phyloP scores from a whole-genome alignment of 306 rosid genomes.

The Prunus dulcis region DNA sequence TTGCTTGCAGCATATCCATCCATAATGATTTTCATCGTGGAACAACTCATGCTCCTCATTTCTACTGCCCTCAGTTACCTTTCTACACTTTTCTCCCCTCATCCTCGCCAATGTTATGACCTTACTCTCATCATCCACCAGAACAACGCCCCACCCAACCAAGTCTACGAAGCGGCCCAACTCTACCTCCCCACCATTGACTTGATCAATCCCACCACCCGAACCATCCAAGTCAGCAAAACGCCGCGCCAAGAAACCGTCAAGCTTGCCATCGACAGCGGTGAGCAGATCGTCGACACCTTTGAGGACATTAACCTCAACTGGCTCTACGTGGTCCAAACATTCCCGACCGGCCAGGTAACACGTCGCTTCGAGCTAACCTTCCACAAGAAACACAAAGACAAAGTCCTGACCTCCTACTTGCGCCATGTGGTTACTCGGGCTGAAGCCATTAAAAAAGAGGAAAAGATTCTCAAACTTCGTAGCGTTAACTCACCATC shows the following conservation, averaged over 20 bases:
- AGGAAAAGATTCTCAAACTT: conserved; percentile 28
- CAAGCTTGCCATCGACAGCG: conserved; percentile 18
- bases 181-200: conserved; percentile 31
- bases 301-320: neutral
- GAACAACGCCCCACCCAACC: conserved; percentile 22
- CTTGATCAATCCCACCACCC: conserved; percentile 9
- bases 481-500: neutral
- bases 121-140: too few relatives aligned
- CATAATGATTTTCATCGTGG: too few relatives aligned
- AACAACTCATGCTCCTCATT: too few relatives aligned
- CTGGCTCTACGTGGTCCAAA: too few relatives aligned
- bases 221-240: conserved; percentile 14
- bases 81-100: too few relatives aligned
- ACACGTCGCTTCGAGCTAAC: conserved; percentile 21
- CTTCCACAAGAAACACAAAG: conserved; percentile 29
- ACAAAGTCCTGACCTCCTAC: conserved; percentile 19
- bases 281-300: conserved; percentile 19
- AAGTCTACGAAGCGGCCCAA: conserved; percentile 38
- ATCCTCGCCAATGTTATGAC: too few relatives aligned
- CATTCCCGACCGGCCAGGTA: too few relatives aligned
- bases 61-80: too few relatives aligned
- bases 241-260: conserved; percentile 21
- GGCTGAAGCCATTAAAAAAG: conserved; percentile 20
- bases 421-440: conserved; percentile 20
- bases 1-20: too few relatives aligned